Percentiles rank a stretch among this genome's conserved stretches.
phyloP scores from a whole-genome alignment of 2,329 filamentous ascomycete species.

The Nothophaeocryptopus gaeumannii region DNA sequence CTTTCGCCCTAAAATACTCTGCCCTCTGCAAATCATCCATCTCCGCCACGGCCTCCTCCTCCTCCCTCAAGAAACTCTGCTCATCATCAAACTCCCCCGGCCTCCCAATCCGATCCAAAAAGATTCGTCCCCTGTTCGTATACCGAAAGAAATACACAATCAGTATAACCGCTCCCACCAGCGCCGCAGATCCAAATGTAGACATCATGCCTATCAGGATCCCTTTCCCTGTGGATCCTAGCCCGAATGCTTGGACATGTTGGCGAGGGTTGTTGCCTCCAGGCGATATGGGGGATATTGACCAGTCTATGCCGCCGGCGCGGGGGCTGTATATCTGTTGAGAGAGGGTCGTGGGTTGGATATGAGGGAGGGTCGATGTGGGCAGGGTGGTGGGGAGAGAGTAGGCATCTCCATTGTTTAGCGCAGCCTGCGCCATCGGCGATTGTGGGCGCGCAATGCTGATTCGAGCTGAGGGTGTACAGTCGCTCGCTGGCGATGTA shows the following conservation, averaged over 20 bases:
- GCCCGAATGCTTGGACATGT: constrained; percentile 14
- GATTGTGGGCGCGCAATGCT: constrained; percentile 11
- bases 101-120: constrained; percentile 86
- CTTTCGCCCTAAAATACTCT: constrained; percentile 93
- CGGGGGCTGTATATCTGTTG: not conserved
- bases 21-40: constrained; percentile 92
- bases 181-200: constrained; percentile 83
- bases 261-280: constrained; percentile 1
- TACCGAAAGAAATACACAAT: constrained; percentile 93
- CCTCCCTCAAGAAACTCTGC: constrained; percentile 87
- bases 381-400: constrained; percentile 13
- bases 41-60: constrained; percentile 87
- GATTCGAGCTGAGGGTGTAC: constrained; percentile 2
- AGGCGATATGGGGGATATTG: not conserved
- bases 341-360: too few species aligned
- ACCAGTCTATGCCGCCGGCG: constrained; percentile 1
- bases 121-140: constrained; percentile 80
- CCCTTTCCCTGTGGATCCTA: constrained; percentile 57
- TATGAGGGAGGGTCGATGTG: constrained; percentile 1
- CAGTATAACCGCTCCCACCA: constrained; percentile 75
- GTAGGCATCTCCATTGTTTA: constrained; percentile 17
- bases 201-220: constrained; percentile 93
- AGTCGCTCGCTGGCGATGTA: constrained; percentile 22
- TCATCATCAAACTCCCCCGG: constrained; percentile 98
- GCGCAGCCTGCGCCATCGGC: constrained; percentile 29